Evolutionary conservation across 768 basidiomycete genomes (phyloP), one percentile per base, ranked within the genome.

Genomic region (Lentinus tigrinus): DNA sequence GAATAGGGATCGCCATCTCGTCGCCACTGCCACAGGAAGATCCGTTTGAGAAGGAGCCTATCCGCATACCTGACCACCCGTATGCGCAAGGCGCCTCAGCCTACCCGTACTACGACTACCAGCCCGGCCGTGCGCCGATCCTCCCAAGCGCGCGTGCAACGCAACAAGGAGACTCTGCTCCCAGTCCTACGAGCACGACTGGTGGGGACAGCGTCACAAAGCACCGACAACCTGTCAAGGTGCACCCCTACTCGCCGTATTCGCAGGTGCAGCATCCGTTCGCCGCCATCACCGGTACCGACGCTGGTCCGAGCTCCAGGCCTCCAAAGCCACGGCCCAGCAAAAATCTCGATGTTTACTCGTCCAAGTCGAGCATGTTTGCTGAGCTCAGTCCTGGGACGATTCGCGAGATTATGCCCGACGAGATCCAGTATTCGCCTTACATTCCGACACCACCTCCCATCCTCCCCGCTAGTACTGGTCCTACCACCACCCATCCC

Each of bases 1-100:
- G 66, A 11, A 72, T 82, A 1, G 80, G 80, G 11, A 72, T 81
- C 52, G 81, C 80, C 4, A 68, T 81, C 28, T 74, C 78, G 4
- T 70, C 76, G 1, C 73, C 77, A 0, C 65, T 69, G 7, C 57
- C 67, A 2, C 58, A 67, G 6, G 73, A 72, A 4, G 66, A 69
- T 24, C 47, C 56, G 34, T 47, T 50, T 6, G 57, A 27, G 9
- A 44, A 56, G 16, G 55, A 63, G 17, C 65, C 67, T 2, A 59
- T 69, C 21, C 54, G 59, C 40, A 34, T 72, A 16, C 71, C 70
- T 2, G 64, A 60, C 34, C 78, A 77, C 63, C 76, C 77, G 1
- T 76, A 74, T 52, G 75, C 74, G 3, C 72, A 70, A 44, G 62
- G 65, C 9, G 58, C 64, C 6, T 52, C 50, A 13, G 43, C 43